Percentiles rank a stretch among this genome's conserved stretches.
These are phyloP conservation scores for Alternaria sp. DNA, from an alignment of 2,329 filamentous ascomycete species.

Conservation along the genomic window DNA sequence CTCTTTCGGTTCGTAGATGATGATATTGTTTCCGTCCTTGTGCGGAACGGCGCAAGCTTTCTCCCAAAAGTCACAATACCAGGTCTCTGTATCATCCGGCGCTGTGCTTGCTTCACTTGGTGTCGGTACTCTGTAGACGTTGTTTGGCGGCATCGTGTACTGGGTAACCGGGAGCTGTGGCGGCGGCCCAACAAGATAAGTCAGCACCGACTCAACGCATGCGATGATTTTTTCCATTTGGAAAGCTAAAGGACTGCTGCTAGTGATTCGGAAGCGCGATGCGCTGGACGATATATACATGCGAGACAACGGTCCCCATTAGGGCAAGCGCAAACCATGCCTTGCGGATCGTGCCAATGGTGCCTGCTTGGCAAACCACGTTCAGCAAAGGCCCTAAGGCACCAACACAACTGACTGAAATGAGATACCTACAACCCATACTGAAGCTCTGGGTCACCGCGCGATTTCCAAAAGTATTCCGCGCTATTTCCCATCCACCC, in stretches of 20 bases:
- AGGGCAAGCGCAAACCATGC: neutral
- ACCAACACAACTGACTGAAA: neutral
- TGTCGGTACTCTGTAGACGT: neutral
- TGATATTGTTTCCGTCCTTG: neutral
- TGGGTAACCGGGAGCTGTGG: neutral
- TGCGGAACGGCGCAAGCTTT: neutral
- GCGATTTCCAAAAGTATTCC: neutral
- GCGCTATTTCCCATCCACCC: no score
- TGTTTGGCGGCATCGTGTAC: neutral
- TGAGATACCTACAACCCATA: rapidly evolving
- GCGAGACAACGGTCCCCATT: neutral
- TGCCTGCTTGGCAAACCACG: neutral
- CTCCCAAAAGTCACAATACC: constrained; percentile 5
- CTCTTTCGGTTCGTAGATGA: neutral
- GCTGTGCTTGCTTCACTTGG: neutral
- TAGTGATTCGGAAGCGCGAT: neutral
- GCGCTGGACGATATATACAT: neutral
- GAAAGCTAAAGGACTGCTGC: neutral
- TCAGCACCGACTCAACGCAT: neutral
- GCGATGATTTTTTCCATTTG: neutral
- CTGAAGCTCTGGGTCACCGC: neutral
- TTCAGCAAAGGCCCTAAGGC: neutral
- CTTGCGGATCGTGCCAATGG: neutral
- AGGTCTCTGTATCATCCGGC: neutral
- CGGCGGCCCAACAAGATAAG: neutral